Percentiles rank a stretch among this genome's conserved stretches.
Evolutionary conservation across 108 stramenopile species (phyloP).

Genomic region (Licmophora abbreviata): DNA sequence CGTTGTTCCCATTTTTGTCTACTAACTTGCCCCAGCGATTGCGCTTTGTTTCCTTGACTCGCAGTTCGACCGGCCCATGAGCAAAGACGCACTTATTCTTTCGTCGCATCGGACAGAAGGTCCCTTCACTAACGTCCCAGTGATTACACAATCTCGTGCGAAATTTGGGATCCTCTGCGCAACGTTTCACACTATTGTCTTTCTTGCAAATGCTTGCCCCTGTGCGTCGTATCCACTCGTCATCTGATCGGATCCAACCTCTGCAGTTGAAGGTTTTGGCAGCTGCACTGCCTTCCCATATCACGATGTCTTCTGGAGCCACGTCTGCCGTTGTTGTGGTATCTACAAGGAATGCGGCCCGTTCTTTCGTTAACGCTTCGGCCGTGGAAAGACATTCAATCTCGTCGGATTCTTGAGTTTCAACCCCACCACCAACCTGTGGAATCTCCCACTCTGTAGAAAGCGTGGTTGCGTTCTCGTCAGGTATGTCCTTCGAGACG

Average conservation of each 20-base stretch:
- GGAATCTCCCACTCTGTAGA: neutral
- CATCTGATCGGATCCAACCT: constrained; percentile 79
- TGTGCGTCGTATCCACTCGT: constrained; percentile 61
- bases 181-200: constrained; percentile 62
- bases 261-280: constrained; percentile 64
- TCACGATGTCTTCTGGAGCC: constrained; percentile 36
- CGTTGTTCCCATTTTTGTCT: constrained; percentile 62
- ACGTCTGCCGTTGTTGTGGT: neutral
- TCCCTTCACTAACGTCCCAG: constrained; percentile 78
- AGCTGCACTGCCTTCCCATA: constrained; percentile 76
- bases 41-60: constrained; percentile 87
- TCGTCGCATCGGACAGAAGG: constrained; percentile 82
- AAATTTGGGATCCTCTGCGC: constrained; percentile 83
- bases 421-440: neutral
- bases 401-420: neutral
- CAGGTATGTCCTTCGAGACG: neutral
- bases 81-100: constrained; percentile 93
- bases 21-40: constrained; percentile 89
- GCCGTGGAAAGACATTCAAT: neutral
- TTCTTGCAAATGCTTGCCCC: constrained; percentile 55
- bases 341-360: too few species aligned
- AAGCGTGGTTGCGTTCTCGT: neutral
- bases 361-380: neutral
- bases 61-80: constrained; percentile 89
- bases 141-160: constrained; percentile 92